phyloP scores from a whole-genome alignment of 2,329 filamentous ascomycete genomes.

The Xylariales sp. region DNA sequence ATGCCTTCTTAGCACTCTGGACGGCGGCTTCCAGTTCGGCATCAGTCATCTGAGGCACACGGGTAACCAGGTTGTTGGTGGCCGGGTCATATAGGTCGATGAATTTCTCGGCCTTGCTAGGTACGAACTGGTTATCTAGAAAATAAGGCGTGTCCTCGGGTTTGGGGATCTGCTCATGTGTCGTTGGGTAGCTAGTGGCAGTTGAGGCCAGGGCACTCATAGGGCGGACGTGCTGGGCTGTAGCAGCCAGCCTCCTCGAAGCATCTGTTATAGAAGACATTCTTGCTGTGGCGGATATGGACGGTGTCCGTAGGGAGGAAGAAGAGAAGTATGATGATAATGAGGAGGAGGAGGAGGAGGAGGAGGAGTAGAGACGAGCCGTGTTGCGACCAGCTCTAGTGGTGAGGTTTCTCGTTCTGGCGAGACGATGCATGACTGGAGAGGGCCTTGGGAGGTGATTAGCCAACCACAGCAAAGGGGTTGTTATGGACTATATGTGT shows the following conservation, averaged over 20 bases:
- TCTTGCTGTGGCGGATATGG: constrained; percentile 43
- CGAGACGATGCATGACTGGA: constrained; percentile 48
- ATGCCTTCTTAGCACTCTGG: constrained; percentile 80
- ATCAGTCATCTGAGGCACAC: constrained; percentile 84
- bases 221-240: constrained; percentile 65
- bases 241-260: constrained; percentile 67
- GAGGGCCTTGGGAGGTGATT: not conserved
- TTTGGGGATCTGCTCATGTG: constrained; percentile 75
- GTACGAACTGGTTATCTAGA: constrained; percentile 80
- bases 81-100: constrained; percentile 86
- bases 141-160: constrained; percentile 83
- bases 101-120: constrained; percentile 75
- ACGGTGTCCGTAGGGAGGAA: constrained; percentile 23
- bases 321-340: constrained; percentile 11
- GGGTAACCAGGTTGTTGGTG: constrained; percentile 86
- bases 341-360: constrained; percentile 31
- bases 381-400: constrained; percentile 43
- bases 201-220: constrained; percentile 65
- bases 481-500: constrained; percentile 11
- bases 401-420: constrained; percentile 44
- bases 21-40: constrained; percentile 80
- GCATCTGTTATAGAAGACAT: constrained; percentile 56
- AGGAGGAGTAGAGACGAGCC: constrained; percentile 42
- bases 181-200: constrained; percentile 73
- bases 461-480: constrained; percentile 23